Percentiles rank a stretch among this genome's conserved stretches.
Conservation (phyloP, 306 rosid genomes). For the Echinosophora koreensis region DNA sequence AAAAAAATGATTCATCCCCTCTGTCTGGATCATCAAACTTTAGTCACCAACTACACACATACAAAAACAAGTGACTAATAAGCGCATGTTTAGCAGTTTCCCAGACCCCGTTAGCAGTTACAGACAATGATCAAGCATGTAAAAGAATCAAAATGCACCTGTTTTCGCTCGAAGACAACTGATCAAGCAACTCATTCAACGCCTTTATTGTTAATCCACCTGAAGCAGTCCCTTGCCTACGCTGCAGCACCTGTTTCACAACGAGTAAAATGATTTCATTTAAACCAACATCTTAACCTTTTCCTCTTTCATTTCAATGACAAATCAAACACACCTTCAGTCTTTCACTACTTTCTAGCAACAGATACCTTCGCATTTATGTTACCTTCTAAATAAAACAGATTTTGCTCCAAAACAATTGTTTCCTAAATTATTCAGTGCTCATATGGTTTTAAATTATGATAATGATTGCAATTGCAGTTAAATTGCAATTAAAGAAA, state of each 20-base stretch:
- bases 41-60: neutral
- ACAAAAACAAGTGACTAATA: constrained; percentile 1
- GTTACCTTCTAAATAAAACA: neutral
- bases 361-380: neutral
- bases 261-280: constrained; percentile 22
- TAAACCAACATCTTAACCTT: neutral
- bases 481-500: neutral
- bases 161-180: constrained; percentile 77
- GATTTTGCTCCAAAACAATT: neutral
- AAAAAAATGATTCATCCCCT: neutral
- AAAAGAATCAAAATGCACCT: constrained; percentile 57
- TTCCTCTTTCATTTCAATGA: constrained; percentile 18
- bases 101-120: too few species aligned
- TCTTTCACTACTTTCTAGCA: constrained; percentile 2
- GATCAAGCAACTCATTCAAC: constrained; percentile 84
- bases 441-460: neutral
- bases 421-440: neutral
- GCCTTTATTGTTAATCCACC: constrained; percentile 83
- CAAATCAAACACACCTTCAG: constrained; percentile 13
- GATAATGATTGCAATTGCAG: too few species aligned
- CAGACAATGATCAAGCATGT: neutral
- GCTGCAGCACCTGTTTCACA: constrained; percentile 74
- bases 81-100: too few species aligned
- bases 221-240: constrained; percentile 80
- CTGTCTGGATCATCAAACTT: neutral